These are phyloP conservation scores for Pleurozium schreberi DNA, from an alignment of 225 moss, liverwort and hornwort genomes.

Conservation along the genomic window DNA sequence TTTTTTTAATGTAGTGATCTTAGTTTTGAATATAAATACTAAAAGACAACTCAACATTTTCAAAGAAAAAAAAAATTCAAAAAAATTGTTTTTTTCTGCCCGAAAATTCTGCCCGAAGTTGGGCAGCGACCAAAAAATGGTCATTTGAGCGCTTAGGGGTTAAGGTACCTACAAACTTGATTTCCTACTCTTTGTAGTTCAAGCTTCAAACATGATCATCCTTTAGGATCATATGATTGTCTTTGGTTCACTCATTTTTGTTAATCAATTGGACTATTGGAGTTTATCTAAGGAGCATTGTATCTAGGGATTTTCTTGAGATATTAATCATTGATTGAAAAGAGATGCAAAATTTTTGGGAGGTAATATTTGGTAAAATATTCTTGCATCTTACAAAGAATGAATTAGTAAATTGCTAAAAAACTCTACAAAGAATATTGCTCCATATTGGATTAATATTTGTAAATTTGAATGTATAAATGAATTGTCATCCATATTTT, in stretches of 20 bases:
- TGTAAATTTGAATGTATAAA: not conserved
- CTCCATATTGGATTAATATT: not conserved
- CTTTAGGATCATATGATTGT: not conserved
- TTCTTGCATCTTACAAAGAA: not conserved
- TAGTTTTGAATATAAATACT: no score
- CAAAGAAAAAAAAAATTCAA: no score
- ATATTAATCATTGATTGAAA: accelerated
- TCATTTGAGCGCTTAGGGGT: no score
- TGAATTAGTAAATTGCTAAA: accelerated
- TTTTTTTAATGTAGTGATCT: no score
- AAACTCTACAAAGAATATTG: not conserved
- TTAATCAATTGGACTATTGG: no score
- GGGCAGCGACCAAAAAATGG: no score
- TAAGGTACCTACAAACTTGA: not conserved
- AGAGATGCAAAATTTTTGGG: accelerated
- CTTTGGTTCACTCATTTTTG: no score
- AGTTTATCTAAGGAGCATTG: not conserved
- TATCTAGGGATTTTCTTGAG: not conserved
- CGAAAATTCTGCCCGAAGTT: no score
- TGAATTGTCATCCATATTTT: not conserved
- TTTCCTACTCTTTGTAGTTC: no score
- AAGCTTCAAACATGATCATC: not conserved
- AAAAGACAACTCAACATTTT: no score
- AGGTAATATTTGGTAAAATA: not conserved
- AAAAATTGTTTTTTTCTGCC: no score